Base-by-base conservation (phyloP, 768 basidiomycete species). In the Vararia minispora region DNA sequence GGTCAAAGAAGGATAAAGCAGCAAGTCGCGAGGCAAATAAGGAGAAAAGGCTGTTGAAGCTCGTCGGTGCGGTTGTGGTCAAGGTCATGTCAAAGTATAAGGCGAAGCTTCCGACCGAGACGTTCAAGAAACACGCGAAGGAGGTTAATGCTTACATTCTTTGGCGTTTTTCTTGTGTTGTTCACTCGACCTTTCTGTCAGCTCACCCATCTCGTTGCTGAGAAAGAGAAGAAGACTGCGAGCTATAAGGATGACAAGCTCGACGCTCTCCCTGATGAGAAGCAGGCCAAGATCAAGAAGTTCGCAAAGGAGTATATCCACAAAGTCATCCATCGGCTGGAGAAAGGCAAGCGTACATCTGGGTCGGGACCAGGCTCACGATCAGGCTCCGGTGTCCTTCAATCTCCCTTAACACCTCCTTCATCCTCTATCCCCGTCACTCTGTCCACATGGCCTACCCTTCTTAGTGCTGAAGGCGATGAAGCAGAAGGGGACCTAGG, bases 81-180 rank as follows among this genome's bases (percentile, higher is more conserved):
- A 83, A 79, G 58, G 78, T 69, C 41, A 91, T 98, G 90, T 84
- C 79, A 41, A 95, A 91, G 63, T 79, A 97, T 53, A 68, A 76
- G 35, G 68, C 77, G 38, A 62, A 76, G 31, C 71, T 95, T 57
- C 72, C 77, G 39, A 71, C 73, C 35, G 90, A 95, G 6, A 56
- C 67, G 37, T 97, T 98, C 72, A 99, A 99, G 69, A 79, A 80
- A 54, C 78, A 95, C 54, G 95, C 95, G 2, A 89, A 90, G 56
- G 89, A 97, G 74, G 94, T n/a, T n/a, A n/a, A n/a, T 89, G 45
- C 43, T 71, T 53, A 5, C 14, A 3, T 28, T 9, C n/a, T 3
- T 35, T 21, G 3, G 22, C 38, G 39, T 24, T 26, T 34, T 39
- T 30, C 17, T 28, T 6, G 2, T 40, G 18, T 22, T 37, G 25